phyloP scores from a whole-genome alignment of 2,329 filamentous ascomycete species.

The Truncatella angustata region DNA sequence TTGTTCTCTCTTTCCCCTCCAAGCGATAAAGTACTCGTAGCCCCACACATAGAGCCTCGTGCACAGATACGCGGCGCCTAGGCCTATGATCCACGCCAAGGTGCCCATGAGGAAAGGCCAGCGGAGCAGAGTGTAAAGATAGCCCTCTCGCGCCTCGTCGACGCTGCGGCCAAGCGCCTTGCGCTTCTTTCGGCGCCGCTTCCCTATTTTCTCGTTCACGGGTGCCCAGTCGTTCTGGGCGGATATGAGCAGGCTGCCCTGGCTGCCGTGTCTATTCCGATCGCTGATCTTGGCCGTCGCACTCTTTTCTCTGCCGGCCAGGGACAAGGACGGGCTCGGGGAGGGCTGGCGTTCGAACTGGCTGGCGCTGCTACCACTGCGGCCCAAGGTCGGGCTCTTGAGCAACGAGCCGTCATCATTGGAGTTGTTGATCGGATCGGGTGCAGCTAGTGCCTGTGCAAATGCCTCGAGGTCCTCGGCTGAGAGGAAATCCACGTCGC shows the following conservation, averaged over 20 bases:
- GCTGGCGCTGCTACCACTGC: slow-evolving; percentile 38
- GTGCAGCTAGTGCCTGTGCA: slow-evolving; percentile 75
- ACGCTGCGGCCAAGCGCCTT: slow-evolving; percentile 57
- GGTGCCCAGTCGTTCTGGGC: slow-evolving; percentile 97
- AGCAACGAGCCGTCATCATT: slow-evolving; percentile 47
- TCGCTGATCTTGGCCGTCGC: slow-evolving; percentile 17
- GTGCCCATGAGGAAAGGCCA: slow-evolving; percentile 87
- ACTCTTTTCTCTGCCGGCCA: slow-evolving; percentile 31
- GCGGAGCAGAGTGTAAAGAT: slow-evolving; percentile 84
- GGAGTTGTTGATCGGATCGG: slow-evolving; percentile 68
- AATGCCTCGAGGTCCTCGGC: slow-evolving; percentile 75
- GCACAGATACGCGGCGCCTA: slow-evolving; percentile 72
- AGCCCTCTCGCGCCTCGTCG: slow-evolving; percentile 93
- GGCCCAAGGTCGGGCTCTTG: slow-evolving; percentile 40
- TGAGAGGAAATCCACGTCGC: slow-evolving; percentile 72
- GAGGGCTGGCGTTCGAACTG: slow-evolving; percentile 29
- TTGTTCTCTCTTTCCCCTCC: slow-evolving; percentile 75
- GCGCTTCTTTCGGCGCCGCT: slow-evolving; percentile 30
- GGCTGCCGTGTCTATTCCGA: slow-evolving; percentile 32
- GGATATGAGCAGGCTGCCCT: slow-evolving; percentile 63
- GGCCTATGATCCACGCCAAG: slow-evolving; percentile 72
- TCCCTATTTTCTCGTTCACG: slow-evolving; percentile 7
- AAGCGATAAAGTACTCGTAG: slow-evolving; percentile 89
- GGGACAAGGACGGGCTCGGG: slow-evolving; percentile 36
- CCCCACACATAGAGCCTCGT: slow-evolving; percentile 87